These are phyloP conservation scores for Plantago elongata DNA, from an alignment of 257 asterid species.

Conservation along the genomic window DNA sequence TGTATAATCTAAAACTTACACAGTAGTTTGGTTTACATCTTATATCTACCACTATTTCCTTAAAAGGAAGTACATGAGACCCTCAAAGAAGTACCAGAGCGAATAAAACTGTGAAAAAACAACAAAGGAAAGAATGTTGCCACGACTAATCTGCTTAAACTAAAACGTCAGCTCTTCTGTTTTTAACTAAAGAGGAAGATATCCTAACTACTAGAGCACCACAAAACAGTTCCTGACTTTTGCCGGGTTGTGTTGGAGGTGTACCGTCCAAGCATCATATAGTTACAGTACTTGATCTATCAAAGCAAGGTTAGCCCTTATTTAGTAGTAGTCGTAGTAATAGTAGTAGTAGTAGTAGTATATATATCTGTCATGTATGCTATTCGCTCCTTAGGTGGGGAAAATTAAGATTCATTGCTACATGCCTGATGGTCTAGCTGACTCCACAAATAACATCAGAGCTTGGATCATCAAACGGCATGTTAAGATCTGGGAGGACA, in stretches of 20 bases:
- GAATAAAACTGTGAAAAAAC: neutral
- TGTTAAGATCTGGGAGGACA: constrained; percentile 45
- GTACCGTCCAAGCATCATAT: constrained; percentile 4
- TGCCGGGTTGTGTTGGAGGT: constrained; percentile 9
- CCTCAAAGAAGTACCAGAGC: constrained; percentile 20
- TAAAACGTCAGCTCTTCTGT: constrained; percentile 10
- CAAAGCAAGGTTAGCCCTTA: constrained; percentile 30
- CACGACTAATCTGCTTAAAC: constrained; percentile 25
- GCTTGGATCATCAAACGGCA: constrained; percentile 32
- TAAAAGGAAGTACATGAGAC: constrained; percentile 7
- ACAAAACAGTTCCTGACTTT: constrained; percentile 5
- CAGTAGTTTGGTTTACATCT: too few relatives aligned
- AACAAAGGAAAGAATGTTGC: constrained; percentile 21
- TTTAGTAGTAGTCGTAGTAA: constrained; percentile 2
- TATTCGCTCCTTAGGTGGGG: neutral
- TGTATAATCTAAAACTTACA: too few relatives aligned
- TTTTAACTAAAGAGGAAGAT: constrained; percentile 8
- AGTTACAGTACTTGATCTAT: constrained; percentile 20
- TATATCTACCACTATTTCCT: constrained; percentile 16
- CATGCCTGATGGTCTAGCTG: constrained; percentile 21
- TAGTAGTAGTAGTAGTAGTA: neutral
- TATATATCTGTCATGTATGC: constrained; percentile 1
- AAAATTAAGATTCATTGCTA: constrained; percentile 2
- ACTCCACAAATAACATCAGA: constrained; percentile 18
- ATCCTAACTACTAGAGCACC: constrained; percentile 12